Base-by-base conservation (phyloP, 805 yeast genomes). In the Geotrichum ghanense region DNA sequence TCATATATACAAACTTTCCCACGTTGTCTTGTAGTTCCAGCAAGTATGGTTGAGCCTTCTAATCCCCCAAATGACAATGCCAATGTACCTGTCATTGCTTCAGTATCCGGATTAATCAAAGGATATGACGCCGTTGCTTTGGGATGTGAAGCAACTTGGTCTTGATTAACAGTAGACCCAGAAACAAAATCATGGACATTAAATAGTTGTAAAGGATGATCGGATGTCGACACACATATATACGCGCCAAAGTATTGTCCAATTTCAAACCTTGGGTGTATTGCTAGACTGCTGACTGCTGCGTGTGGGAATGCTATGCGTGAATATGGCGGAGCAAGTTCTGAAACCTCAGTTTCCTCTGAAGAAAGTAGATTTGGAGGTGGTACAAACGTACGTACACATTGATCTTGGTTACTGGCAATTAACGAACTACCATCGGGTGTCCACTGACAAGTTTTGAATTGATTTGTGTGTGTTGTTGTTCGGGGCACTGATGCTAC, bases 391-490 rank as follows among this genome's bases (percentile, higher is more conserved):
- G 53, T 42, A 22, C 58, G 31, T 2, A 56, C 21, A 2, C 50
- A 50, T 9, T 44, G 37, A 27, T 56, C 59, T 21, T 54, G 57
- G 40, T 43, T 48, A 16, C 24, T 44, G 5, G 58, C 46, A 27
- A 56, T 44, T 3, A 56, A 19, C 4, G 50, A 41, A n/a, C 57
- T 51, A 2, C 59, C 59, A 34, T 56, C 59, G 2, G 56, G 48
- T 10, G 56, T 56, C 58, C 58, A 56, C 1, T 37, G 22, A 9
- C 42, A 39, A 10, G 42, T 21, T 21, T 39, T 39, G 17, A 39
- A 39, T 6, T 6, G 12, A 12, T 31, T 31, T 16, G 16, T 19
- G n/a, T n/a, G n/a, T 12, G 5, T 16, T n/a, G 12, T 19, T n/a
- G 12, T 19, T 31, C 37, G 12, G 7, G 37, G 16, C 4, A 31